Conservation (phyloP, 139 green algal species). For the Gonium pectorale region DNA sequence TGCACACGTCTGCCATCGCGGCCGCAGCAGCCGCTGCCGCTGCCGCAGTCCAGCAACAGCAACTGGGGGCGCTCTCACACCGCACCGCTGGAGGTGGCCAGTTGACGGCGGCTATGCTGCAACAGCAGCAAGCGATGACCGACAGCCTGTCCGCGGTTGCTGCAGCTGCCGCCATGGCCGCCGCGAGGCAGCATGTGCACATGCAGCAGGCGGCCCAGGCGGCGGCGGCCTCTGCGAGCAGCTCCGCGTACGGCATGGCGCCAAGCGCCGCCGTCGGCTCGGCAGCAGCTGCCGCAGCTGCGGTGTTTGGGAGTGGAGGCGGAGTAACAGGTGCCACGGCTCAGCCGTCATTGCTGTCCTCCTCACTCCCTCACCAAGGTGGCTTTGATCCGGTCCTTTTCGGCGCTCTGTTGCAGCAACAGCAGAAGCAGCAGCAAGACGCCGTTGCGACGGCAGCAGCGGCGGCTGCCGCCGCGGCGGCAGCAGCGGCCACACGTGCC, state of each 20-base stretch:
- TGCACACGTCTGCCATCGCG: too few relatives aligned
- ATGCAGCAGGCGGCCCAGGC: constrained; percentile 1
- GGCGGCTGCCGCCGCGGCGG: constrained; percentile 3
- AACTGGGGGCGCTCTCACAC: neutral
- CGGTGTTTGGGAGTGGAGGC: neutral
- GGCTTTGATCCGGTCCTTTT: neutral
- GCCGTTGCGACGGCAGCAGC: neutral
- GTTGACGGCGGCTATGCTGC: neutral
- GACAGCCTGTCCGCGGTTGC: neutral
- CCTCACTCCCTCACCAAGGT: neutral
- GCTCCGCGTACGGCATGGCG: neutral
- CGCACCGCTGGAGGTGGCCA: neutral
- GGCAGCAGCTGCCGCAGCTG: constrained; percentile 21
- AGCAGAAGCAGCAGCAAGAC: constrained; percentile 29
- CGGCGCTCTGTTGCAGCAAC: neutral
- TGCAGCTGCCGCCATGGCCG: neutral
- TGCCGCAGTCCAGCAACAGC: neutral
- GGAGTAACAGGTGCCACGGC: neutral
- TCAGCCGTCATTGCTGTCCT: neutral
- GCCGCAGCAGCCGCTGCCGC: constrained; percentile 1
- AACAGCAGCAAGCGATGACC: neutral
- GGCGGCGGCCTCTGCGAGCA: neutral
- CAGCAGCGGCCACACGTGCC: constrained; percentile 15
- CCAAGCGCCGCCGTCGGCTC: constrained; percentile 8
- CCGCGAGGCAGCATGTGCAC: neutral